Base-by-base conservation (phyloP, 2,329 filamentous ascomycete species). In the Plenodomus biglobosus region DNA sequence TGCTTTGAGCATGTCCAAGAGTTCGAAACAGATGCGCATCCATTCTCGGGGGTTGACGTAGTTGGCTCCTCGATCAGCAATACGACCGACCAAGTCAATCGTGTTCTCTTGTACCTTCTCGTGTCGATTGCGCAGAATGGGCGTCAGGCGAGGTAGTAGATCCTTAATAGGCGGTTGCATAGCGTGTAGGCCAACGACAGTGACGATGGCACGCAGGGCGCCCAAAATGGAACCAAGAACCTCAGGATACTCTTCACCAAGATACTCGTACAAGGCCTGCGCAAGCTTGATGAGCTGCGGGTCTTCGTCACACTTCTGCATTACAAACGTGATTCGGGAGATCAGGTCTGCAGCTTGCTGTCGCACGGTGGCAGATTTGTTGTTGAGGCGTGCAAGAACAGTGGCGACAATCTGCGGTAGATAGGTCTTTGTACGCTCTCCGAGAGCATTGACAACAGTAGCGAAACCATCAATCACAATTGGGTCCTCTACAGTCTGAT, bases 41-140 rank as follows among this genome's bases (percentile, higher is more conserved):
- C 94, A 99, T 75, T 99, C 94, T 66, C 94, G 85, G 13, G 94
- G 92, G 68, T 96, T 96, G 69, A 99, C 94, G 55, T 88, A 92
- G 73, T 99, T 94, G 1, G 94, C 92, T 1, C 94, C 95, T 58
- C 94, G 88, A 74, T 99, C 94, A 15, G 95, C 94, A 62, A 99
- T 97, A 79, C 94, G 92, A 46, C 94, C 94, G 17, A 99, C 94
- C 2, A 99, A 81, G 71, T 99, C 94, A 63, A 99, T 97, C 0
- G 94, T 97, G 74, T 99, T 99, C 68, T 99, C 94, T 72, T 99
- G 94, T 37, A 99, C 95, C 75, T 99, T 99, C 70, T 99, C 94
- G 76, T 99, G 94, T 56, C 94, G 88, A 75, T 99, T 99, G 69
- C 94, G 90, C 44, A 99, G 81, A 70, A 99, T 99, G n/a, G 94